Base-by-base conservation (phyloP, 306 rosid genomes). In the Lathyrus aphaca region DNA sequence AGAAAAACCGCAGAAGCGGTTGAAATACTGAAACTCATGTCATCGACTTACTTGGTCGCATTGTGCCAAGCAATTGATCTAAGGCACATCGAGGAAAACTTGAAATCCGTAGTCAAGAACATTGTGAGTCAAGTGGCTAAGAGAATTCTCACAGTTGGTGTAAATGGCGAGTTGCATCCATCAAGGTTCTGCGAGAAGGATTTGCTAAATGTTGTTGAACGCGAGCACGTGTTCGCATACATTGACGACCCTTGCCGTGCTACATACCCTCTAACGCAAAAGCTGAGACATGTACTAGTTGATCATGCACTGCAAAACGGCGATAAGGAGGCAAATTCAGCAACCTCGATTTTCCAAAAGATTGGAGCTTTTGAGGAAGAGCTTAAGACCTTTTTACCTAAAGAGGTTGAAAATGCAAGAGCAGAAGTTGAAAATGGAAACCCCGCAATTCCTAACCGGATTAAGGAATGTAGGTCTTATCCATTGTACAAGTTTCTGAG, bases 51-150 rank as follows among this genome's bases (percentile, higher is more conserved):
- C 88, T 61, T 90, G 16, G 83, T 92, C 14, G 96, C 93, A 50
- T 51, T 92, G 25, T 92, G 98, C 62, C 98, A 93, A 79, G 96
- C 98, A 32, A 80, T 88, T 73, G 98, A 93, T 44, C 71, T 93
- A 5, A 81, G 98, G 75, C 93, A 93, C 62, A 45, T 93, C 74
- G 98, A 93, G 49, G 98, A 93, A 59, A 90, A 86, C 63, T 50
- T 93, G 50, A 93, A 81, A 84, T 76, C 3, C 68, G 58, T 80
- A 0, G 93, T 93, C 13, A 89, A 88, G 74, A 86, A 70, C 66
- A 76, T 81, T 0, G 95, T 93, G 1, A 83, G 84, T 16, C 90
- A 86, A 35, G 93, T 85, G 58, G 88, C 93, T 8, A 93, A 86
- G 68, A 86, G 86, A 32, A 82, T 81, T 50, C 79, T 93, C 10